phyloP scores from a whole-genome alignment of 164 flowering plant genomes.

The Umbilicus rupestris region DNA sequence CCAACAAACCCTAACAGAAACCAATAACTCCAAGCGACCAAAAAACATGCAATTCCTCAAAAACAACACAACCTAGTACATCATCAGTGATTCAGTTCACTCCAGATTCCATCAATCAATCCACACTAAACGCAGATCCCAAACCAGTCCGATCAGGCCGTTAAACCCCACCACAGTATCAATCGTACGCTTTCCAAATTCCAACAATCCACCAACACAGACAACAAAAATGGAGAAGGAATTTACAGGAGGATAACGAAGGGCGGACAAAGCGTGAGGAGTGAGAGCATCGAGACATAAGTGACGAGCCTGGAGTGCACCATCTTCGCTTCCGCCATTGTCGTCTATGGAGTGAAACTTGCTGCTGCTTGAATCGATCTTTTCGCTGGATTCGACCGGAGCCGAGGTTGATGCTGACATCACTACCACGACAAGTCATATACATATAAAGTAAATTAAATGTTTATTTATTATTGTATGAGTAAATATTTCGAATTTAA shows the following conservation, averaged over 20 bases:
- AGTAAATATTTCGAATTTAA: too few species aligned
- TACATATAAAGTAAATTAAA: too few species aligned
- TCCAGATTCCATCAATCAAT: background rate
- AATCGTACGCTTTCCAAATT: background rate
- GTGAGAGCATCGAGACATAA: constrained; percentile 69
- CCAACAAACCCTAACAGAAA: too few species aligned
- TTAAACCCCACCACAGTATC: background rate
- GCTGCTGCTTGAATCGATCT: constrained; percentile 33
- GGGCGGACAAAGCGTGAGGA: constrained; percentile 84
- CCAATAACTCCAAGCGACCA: too few species aligned
- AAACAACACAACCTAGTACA: background rate
- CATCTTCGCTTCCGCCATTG: constrained; percentile 44
- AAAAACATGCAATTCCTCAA: background rate
- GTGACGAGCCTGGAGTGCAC: constrained; percentile 80
- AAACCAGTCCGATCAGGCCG: background rate
- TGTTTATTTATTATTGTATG: too few species aligned
- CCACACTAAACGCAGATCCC: background rate
- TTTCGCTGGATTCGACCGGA: too few species aligned
- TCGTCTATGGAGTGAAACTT: background rate
- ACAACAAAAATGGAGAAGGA: background rate
- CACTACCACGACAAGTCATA: constrained; percentile 28
- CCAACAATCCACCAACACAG: too few species aligned
- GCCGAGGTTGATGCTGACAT: too few species aligned
- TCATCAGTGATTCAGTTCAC: too few species aligned
- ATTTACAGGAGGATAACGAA: constrained; percentile 86